Conservation (phyloP, 2,329 filamentous ascomycete species). For the Fusarium nematophilum region DNA sequence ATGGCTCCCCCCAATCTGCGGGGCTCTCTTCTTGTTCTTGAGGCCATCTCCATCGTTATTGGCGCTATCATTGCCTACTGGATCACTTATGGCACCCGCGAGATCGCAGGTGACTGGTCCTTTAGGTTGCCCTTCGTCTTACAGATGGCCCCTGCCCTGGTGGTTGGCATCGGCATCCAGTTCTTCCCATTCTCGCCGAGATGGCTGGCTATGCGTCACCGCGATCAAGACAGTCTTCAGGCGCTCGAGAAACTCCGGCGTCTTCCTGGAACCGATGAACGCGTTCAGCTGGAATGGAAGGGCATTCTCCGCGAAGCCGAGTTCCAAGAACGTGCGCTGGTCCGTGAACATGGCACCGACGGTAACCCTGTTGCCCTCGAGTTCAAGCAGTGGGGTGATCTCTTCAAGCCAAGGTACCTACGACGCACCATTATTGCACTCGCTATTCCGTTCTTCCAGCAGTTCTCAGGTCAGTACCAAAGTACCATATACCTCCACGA, state of each 20-base stretch:
- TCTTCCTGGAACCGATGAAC: conserved; percentile 54
- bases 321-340: conserved; percentile 51
- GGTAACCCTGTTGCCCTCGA: conserved; percentile 55
- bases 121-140: too few species aligned
- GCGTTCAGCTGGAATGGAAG: conserved; percentile 60
- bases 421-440: conserved; percentile 49
- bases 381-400: conserved; percentile 57
- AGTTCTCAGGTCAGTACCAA: conserved; percentile 24
- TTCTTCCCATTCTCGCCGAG: conserved; percentile 60
- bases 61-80: conserved; percentile 65
- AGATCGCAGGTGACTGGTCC: too few species aligned
- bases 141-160: conserved; percentile 45
- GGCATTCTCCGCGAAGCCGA: conserved; percentile 62
- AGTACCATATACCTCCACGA: too few species aligned
- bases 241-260: conserved; percentile 53
- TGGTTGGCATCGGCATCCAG: conserved; percentile 53
- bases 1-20: conserved; percentile 52
- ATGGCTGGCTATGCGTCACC: conserved; percentile 55
- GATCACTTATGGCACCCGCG: conserved; percentile 62
- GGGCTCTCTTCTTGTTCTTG: conserved; percentile 59
- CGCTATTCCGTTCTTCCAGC: conserved; percentile 39
- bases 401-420: conserved; percentile 58
- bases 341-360: conserved; percentile 6
- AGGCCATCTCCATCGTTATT: conserved; percentile 62
- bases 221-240: conserved; percentile 53